Base-by-base conservation (phyloP, 257 asterid species). In the Solanum peruvianum region DNA sequence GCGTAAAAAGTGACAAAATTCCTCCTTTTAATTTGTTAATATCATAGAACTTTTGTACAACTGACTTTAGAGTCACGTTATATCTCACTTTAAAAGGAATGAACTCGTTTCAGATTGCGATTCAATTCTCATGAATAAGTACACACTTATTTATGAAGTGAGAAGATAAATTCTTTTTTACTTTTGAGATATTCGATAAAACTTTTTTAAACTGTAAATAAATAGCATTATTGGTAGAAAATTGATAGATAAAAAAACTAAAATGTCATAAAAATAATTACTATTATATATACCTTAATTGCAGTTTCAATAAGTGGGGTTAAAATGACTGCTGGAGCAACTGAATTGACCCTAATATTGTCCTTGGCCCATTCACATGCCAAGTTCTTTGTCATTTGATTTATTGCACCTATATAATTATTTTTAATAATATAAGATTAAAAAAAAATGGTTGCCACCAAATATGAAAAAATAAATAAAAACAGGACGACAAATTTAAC, bases 401-500 rank as follows among this genome's bases (percentile, higher is more conserved):
- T 78, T 25, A 78, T 78, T 9, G 64, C 84, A 41, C 60, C 83
- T 77, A 44, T 75, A 21, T n/a, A 0, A 12, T 33, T 33, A 23
- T 33, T 33, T 33, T 33, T 33, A 33, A 16, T 29, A 29, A 0
- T 67, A 25, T 27, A 67, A 67, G 72, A 11, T 14, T 15, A 4
- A 16, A 11, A 62, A 93, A 92, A 16, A 88, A 82, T 1, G 91
- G 6, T 21, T 11, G 4, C 21, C 81, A 37, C 81, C 42, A 73
- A 73, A 56, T 56, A n/a, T 56, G 1, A 56, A 56, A 56, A 6
- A 1, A 0, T 7, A 20, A 20, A 2, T 0, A 7, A 52, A 52
- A 10, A 16, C 0, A 52, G 5, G 11, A 20, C 1, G 66, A 20
- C 0, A 20, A 58, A 58, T 58, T 8, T 5, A 58, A 58, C 27